Evolutionary conservation across 73 alveolate species (phyloP).

Genomic region (Tetrahymena elliotti): DNA sequence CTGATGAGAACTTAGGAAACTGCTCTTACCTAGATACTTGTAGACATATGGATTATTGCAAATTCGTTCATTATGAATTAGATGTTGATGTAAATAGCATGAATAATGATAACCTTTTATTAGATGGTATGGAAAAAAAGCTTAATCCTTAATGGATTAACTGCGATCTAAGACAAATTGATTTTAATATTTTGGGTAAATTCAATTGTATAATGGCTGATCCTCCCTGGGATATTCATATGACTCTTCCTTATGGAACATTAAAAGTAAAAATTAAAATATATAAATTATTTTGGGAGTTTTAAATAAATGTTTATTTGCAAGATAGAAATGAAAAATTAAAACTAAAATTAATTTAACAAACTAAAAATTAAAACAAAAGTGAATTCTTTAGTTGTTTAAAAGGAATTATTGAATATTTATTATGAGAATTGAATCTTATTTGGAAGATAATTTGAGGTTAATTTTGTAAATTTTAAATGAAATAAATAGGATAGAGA

Average conservation of each 20-base stretch:
- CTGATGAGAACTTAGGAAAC: slow-evolving; percentile 81
- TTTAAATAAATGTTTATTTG: no score
- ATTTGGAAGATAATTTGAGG: no score
- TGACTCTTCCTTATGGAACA: slow-evolving; percentile 95
- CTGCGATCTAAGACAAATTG: slow-evolving; percentile 76
- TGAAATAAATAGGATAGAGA: neutral
- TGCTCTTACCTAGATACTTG: slow-evolving; percentile 95
- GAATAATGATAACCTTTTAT: slow-evolving; percentile 1
- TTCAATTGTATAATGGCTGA: slow-evolving; percentile 94
- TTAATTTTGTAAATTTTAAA: neutral
- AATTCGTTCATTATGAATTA: slow-evolving; percentile 69
- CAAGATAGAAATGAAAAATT: no score
- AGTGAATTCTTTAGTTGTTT: no score
- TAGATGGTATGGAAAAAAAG: slow-evolving; percentile 30
- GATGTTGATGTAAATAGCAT: slow-evolving; percentile 56
- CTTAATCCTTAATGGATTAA: slow-evolving; percentile 80
- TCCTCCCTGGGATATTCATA: slow-evolving; percentile 99
- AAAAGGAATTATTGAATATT: no score
- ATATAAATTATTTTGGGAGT: neutral
- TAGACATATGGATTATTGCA: slow-evolving; percentile 68
- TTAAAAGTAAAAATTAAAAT: slow-evolving; percentile 84
- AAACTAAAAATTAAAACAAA: no score
- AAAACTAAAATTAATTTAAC: no score
- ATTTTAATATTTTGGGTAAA: slow-evolving; percentile 73
- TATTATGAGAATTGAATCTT: no score